phyloP scores from a whole-genome alignment of 2,329 filamentous ascomycete genomes.

The Berkeleyomyces rouxiae region DNA sequence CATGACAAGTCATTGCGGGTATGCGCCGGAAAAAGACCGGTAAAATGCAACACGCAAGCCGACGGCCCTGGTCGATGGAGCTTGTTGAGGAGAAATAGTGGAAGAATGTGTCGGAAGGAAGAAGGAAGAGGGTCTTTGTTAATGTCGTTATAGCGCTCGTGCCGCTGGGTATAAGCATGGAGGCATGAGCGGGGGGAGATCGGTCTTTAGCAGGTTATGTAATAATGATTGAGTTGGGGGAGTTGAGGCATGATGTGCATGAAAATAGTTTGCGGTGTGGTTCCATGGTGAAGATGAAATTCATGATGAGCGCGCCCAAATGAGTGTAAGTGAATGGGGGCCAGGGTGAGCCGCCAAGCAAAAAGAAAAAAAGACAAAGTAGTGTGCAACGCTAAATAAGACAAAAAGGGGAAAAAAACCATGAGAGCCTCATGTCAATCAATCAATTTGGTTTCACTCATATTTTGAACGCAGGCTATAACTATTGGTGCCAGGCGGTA shows the following conservation, averaged over 20 bases:
- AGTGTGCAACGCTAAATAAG: no score
- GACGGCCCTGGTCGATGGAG: neutral
- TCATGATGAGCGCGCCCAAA: no score
- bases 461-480: no score
- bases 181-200: neutral
- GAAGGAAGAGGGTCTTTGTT: slow-evolving; percentile 1
- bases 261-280: no score
- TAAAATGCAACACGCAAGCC: neutral
- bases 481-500: no score
- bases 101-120: neutral
- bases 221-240: neutral
- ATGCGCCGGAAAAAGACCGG: neutral
- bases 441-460: no score
- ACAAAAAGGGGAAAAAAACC: no score
- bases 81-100: neutral
- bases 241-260: neutral
- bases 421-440: no score
- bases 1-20: neutral
- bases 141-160: neutral
- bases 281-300: no score
- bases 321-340: no score
- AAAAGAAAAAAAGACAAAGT: no score
- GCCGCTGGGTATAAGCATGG: neutral
- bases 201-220: neutral
- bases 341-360: no score